Percentiles rank a stretch among this genome's conserved stretches.
Evolutionary conservation across 352 stramenopile genomes (phyloP).

Genomic region (Plasmopara viticola): DNA sequence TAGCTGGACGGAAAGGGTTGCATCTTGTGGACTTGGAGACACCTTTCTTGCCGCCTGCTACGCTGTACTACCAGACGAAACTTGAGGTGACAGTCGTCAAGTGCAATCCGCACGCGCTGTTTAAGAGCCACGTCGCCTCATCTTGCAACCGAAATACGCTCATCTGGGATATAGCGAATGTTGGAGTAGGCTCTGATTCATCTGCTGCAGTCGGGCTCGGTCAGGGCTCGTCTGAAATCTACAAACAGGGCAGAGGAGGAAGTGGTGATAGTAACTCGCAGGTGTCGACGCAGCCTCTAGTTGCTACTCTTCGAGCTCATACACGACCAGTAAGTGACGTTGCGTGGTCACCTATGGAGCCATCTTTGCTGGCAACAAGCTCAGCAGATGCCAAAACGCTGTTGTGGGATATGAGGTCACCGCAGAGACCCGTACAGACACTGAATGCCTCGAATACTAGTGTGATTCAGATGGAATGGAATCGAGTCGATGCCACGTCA

Average conservation of each 20-base stretch:
- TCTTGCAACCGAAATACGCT: constrained; percentile 80
- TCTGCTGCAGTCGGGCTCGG: constrained; percentile 16
- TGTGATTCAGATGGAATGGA: constrained; percentile 72
- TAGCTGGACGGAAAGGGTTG: constrained; percentile 61
- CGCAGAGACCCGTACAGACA: constrained; percentile 59
- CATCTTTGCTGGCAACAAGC: constrained; percentile 69
- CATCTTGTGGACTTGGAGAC: constrained; percentile 69
- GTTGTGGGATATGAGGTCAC: constrained; percentile 77
- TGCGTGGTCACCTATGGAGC: constrained; percentile 65
- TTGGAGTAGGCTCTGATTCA: constrained; percentile 9
- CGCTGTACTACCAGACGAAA: constrained; percentile 75
- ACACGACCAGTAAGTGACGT: constrained; percentile 72
- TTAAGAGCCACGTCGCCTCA: constrained; percentile 60
- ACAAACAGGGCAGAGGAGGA: constrained; percentile 16
- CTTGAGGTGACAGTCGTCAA: constrained; percentile 75
- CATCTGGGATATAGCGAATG: constrained; percentile 60
- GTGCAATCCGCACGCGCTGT: constrained; percentile 68
- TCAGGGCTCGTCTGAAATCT: constrained; percentile 13
- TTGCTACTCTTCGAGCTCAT: constrained; percentile 69
- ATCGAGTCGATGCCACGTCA: constrained; percentile 53
- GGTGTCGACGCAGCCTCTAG: constrained; percentile 39
- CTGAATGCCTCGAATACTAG: constrained; percentile 62
- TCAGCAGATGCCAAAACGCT: constrained; percentile 74
- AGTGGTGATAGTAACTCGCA: constrained; percentile 9
- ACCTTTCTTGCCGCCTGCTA: constrained; percentile 41